Percentiles rank a stretch among this genome's conserved stretches.
phyloP scores from a whole-genome alignment of 345 rosid genomes.

The Eucalyptus erythrocorys region DNA sequence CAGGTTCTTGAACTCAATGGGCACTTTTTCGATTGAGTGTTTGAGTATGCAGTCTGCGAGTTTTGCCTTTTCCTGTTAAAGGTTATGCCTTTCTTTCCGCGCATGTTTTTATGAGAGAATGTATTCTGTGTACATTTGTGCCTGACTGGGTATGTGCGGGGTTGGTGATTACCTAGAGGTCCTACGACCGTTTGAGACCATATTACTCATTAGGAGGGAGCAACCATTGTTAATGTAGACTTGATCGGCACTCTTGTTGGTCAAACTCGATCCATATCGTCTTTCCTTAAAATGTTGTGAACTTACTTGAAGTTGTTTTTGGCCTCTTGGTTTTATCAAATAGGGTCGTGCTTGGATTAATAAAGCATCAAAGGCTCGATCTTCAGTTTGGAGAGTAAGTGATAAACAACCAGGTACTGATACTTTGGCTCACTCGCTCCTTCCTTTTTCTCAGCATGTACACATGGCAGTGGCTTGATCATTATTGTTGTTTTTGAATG shows the following conservation, averaged over 20 bases:
- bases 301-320: background rate
- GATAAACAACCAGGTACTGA: constrained; percentile 55
- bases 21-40: background rate
- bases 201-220: background rate
- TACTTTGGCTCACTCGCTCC: background rate
- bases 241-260: background rate
- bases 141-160: background rate
- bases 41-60: background rate
- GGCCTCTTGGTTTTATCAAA: background rate
- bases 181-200: background rate
- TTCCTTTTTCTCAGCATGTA: background rate
- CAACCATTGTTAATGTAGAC: background rate
- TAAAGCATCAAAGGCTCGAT: constrained; percentile 49
- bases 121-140: background rate
- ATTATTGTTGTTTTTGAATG: background rate
- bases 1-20: background rate
- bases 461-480: background rate
- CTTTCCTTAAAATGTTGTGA: background rate
- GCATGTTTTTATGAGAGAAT: background rate
- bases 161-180: background rate
- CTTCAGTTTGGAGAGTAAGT: constrained; percentile 58
- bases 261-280: background rate
- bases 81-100: background rate
- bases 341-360: constrained; percentile 70
- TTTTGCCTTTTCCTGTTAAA: background rate